These are phyloP conservation scores for Myxozyma sirexii DNA, from an alignment of 805 yeast species.

Conservation along the genomic window DNA sequence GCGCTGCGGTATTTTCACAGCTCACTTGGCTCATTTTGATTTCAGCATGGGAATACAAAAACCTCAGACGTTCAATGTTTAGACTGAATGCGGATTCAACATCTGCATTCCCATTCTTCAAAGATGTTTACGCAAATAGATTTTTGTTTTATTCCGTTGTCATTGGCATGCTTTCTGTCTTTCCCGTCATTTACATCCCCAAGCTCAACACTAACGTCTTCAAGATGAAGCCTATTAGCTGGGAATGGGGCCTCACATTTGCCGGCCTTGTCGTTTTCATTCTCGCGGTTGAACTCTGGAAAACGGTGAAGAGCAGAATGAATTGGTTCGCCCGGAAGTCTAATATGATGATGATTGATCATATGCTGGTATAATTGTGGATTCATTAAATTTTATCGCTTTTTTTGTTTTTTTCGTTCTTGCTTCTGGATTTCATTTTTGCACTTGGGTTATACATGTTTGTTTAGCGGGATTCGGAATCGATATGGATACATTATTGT, in stretches of 20 bases:
- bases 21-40: conserved; percentile 87
- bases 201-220: conserved; percentile 80
- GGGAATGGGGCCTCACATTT: conserved; percentile 77
- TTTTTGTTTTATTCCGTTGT: conserved; percentile 81
- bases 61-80: conserved; percentile 69
- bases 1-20: conserved; percentile 75
- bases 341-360: neutral
- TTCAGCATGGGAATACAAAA: conserved; percentile 83
- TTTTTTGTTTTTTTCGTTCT: neutral
- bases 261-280: conserved; percentile 64
- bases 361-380: neutral
- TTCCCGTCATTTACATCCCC: conserved; percentile 86
- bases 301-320: conserved; percentile 58
- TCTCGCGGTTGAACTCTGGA: conserved; percentile 65
- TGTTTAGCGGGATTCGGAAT: too few species aligned
- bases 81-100: conserved; percentile 55
- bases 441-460: neutral
- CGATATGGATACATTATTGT: too few species aligned
- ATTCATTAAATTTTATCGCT: neutral
- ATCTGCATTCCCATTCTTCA: conserved; percentile 58
- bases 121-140: conserved; percentile 71
- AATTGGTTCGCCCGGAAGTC: conserved; percentile 15
- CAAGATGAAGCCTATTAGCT: conserved; percentile 67
- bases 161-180: conserved; percentile 67
- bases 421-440: too few species aligned